Evolutionary conservation across 495 filamentous ascomycete species (phyloP), one percentile per base, ranked within the genome.

Genomic region (Bryoglossum gracile): DNA sequence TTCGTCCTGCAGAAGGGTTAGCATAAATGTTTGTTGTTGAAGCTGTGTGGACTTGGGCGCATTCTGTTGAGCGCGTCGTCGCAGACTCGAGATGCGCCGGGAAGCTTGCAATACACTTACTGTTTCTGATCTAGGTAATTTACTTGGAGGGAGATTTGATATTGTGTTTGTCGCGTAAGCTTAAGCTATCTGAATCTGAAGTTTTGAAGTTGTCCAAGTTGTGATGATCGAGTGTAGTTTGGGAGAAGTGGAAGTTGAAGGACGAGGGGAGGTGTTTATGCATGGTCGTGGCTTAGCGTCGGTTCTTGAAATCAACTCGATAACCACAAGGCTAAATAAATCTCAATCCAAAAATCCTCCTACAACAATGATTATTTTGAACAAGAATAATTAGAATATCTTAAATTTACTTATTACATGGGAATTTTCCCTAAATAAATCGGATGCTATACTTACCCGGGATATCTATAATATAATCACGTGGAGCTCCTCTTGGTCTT

Each of bases 1-100:
- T 56, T 57, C 62, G 51, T 49, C 43, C 60, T 59, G 41, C 28
- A 42, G 50, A 21, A 43, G 34, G 50, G 58, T 59, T 46, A 54
- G 43, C 28, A 38, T 47, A 43, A 42, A 60, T 47, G 43, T 51
- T 50, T 61, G 50, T 46, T 58, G 38, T 48, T 44, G 54, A 54
- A 30, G 52, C 59, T 60, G 62, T 59, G 36, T 46, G 30, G 35
- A 32, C 22, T 17, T 54, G 47, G 50, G 57, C 52, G 52, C 52
- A 55, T 51, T 17, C 23, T 24, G n/a, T n/a, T n/a, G 51, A 34
- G 51, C 49, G 53, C 57, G 53, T 48, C 42, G 45, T 25, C 11
- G 43, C 35, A 5, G 19, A 25, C 32, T 36, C 33, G 40, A 21
- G 35, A 56, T 51, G 54, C 50, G 53, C 48, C 53, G 34, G 33